phyloP scores from a whole-genome alignment of 345 rosid genomes.

The Aethionema arabicum region DNA sequence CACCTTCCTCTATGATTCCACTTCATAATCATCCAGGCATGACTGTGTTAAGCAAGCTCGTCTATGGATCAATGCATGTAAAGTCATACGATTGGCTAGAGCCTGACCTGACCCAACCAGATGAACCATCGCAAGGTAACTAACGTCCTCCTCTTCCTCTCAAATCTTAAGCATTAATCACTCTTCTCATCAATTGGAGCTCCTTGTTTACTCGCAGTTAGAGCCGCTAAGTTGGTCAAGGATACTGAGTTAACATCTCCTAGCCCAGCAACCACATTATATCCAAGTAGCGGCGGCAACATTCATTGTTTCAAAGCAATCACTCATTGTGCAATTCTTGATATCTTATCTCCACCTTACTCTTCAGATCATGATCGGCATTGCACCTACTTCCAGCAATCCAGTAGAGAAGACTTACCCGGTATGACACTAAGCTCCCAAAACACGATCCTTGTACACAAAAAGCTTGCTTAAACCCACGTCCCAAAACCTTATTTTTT shows the following conservation, averaged over 20 bases:
- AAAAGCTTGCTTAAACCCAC: background rate
- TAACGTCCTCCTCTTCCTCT: slow-evolving; percentile 1
- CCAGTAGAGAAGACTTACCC: slow-evolving; percentile 52
- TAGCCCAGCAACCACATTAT: slow-evolving; percentile 56
- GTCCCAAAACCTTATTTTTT: too few relatives aligned
- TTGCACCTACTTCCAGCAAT: slow-evolving; percentile 63
- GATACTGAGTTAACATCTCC: slow-evolving; percentile 71
- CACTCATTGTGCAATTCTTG: slow-evolving; percentile 73
- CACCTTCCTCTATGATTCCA: slow-evolving; percentile 84
- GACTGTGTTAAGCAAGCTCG: slow-evolving; percentile 90
- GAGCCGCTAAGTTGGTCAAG: slow-evolving; percentile 72
- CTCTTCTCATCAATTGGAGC: slow-evolving; percentile 4
- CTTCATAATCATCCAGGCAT: slow-evolving; percentile 98
- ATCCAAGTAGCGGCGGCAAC: slow-evolving; percentile 80
- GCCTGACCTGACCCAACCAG: slow-evolving; percentile 40
- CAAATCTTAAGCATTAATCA: background rate
- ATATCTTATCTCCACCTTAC: slow-evolving; percentile 74
- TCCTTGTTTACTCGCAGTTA: slow-evolving; percentile 49
- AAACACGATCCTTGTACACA: background rate
- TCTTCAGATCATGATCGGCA: slow-evolving; percentile 57
- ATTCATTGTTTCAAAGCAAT: slow-evolving; percentile 78
- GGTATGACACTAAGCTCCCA: slow-evolving; percentile 41
- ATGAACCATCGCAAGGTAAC: slow-evolving; percentile 65
- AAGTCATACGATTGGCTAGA: slow-evolving; percentile 90
- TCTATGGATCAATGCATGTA: slow-evolving; percentile 81